phyloP scores from a whole-genome alignment of 2,329 filamentous ascomycete species.

The Lachnellula subtilissima region DNA sequence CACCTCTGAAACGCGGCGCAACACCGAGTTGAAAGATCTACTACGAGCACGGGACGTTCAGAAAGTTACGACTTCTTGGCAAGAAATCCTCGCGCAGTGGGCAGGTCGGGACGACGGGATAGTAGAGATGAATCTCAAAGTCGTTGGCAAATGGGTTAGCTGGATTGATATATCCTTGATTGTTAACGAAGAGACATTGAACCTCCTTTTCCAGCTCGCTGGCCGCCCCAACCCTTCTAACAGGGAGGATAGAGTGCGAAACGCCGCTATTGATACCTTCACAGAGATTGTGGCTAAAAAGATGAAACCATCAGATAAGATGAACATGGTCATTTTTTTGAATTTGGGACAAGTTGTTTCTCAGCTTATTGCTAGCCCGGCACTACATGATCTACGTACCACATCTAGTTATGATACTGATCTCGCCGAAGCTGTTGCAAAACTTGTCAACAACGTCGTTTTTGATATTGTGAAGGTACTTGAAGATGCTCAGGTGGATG shows the following conservation, averaged over 20 bases:
- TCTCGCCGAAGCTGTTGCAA: constrained; percentile 89
- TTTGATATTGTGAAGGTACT: constrained; percentile 83
- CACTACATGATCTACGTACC: constrained; percentile 70
- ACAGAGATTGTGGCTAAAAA: constrained; percentile 97
- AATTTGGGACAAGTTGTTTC: constrained; percentile 81
- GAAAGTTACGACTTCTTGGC: constrained; percentile 86
- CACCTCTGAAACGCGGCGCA: constrained; percentile 73
- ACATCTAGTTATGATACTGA: constrained; percentile 92
- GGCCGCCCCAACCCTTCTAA: constrained; percentile 62
- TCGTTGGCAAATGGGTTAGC: constrained; percentile 96
- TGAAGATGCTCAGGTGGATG: constrained; percentile 59
- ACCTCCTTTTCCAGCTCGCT: constrained; percentile 78
- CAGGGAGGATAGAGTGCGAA: constrained; percentile 72
- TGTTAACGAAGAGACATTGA: constrained; percentile 84
- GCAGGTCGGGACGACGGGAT: constrained; percentile 62
- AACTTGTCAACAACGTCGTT: constrained; percentile 86
- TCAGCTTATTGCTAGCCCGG: constrained; percentile 78
- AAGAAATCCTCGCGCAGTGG: constrained; percentile 77
- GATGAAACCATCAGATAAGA: constrained; percentile 91
- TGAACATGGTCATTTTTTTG: constrained; percentile 86
- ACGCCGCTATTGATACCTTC: constrained; percentile 89
- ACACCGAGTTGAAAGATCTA: constrained; percentile 85
- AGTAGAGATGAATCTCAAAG: constrained; percentile 81
- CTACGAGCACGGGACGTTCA: constrained; percentile 81
- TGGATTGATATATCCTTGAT: constrained; percentile 97